A percentile compares a stretch with the other conserved stretches of the same genome.
phyloP scores from a whole-genome alignment of 2,329 filamentous ascomycete species.

The Ceratocystis smalleyi region DNA sequence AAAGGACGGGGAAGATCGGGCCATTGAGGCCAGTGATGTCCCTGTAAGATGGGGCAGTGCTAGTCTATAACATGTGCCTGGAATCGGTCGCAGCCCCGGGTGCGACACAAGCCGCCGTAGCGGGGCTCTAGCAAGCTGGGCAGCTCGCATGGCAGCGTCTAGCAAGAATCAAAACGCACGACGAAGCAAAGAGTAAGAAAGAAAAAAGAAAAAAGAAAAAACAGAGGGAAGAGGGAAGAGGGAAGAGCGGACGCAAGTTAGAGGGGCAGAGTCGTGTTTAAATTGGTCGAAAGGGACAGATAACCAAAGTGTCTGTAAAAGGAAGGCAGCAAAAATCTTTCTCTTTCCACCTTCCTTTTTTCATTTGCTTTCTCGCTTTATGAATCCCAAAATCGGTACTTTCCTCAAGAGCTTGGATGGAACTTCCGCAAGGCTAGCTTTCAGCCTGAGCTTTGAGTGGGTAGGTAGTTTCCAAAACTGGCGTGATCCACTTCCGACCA shows the following conservation, averaged over 20 bases:
- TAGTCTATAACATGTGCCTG: background rate
- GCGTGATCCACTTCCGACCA: constrained; percentile 3
- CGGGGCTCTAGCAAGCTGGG: constrained; percentile 3
- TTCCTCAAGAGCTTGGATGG: background rate
- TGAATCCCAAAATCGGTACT: background rate
- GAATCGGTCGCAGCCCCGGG: background rate
- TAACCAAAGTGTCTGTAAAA: background rate
- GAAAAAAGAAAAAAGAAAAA: background rate
- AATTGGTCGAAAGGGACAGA: background rate
- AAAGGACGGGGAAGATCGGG: background rate
- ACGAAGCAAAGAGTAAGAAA: background rate
- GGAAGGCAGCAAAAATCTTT: background rate
- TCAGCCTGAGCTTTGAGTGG: background rate
- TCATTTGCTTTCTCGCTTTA: background rate
- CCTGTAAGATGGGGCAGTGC: background rate
- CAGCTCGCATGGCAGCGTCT: background rate
- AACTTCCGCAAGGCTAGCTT: background rate
- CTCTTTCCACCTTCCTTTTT: background rate
- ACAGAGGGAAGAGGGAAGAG: too few relatives aligned
- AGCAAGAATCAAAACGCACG: background rate
- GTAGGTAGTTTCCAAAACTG: background rate
- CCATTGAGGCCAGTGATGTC: background rate
- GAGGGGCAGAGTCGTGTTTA: background rate
- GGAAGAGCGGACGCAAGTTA: background rate
- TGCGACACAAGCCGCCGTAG: background rate